Base-by-base conservation (phyloP, 2,329 filamentous ascomycete species). In the Ceratocystis albifundus region DNA sequence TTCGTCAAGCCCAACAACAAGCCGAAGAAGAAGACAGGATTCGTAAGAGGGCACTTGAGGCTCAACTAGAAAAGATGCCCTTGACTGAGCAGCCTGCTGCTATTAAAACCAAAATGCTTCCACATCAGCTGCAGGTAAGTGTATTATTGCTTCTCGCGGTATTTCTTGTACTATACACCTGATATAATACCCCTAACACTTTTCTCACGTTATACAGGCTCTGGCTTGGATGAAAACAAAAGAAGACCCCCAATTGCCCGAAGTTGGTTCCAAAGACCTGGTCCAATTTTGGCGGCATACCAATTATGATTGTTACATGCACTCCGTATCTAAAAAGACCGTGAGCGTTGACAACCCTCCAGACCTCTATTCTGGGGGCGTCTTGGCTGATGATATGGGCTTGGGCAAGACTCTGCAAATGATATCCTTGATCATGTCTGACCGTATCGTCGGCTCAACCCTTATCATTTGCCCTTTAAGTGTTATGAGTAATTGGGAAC, bases 341-440 rank as follows among this genome's bases (percentile, higher is more conserved):
- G 3, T 44, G 17, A 8, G 22, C 2, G 5, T 22, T 44, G 8
- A 46, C 4, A 8, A 74, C 2, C 75, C 80, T 1, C 90, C 90
- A 0, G 74, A 77, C 0, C 79, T 96, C 25, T 84, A 89, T 5
- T 89, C 85, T 62, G 91, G 91, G 20, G 91, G 91, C 41, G 91
- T 96, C 62, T 80, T 96, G 7, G 90, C 90, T 1, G 91, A 96
- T 73, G 91, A 96, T 71, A 96, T 96, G 92, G 91, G 91, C 2
- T 76, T 96, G 4, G 91, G 91, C 28, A 96, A 96, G 77, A 96
- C 91, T 0, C 80, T 96, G 7, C 88, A 96, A 73, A 82, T 91
- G 61, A 93, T 96, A 70, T 88, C 89, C 65, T 76, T 95, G 45
- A 87, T 96, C 66, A 76, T 92, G 63, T 78, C 78, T 3, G 80